Evolutionary conservation across 139 green algal genomes (phyloP).

Genomic region (Auxenochlorella protothecoides): DNA sequence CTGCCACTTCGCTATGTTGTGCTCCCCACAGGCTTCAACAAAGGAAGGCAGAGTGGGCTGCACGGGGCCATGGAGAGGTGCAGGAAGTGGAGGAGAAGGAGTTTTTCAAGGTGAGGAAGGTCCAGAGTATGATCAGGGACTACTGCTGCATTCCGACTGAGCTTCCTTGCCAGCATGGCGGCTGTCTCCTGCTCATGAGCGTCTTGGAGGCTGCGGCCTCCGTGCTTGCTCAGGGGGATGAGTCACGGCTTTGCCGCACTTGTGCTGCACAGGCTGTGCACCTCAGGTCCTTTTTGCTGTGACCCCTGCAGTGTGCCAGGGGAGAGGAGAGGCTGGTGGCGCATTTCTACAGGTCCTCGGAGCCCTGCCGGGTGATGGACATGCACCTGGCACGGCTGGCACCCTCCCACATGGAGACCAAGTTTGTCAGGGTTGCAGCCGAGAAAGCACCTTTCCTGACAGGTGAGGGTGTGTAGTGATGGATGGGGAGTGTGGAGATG

Average conservation of each 20-base stretch:
- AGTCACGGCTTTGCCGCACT: no score
- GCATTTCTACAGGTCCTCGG: conserved; percentile 81
- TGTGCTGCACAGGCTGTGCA: background rate
- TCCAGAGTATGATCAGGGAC: no score
- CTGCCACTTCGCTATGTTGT: no score
- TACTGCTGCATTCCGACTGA: no score
- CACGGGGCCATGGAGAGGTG: conserved; percentile 82
- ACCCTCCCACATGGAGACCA: conserved; percentile 63
- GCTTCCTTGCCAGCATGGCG: no score
- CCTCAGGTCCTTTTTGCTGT: background rate
- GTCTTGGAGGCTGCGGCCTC: no score
- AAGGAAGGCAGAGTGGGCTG: conserved; percentile 76
- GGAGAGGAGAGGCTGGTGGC: conserved; percentile 79
- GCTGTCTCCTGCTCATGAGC: no score
- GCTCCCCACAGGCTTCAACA: conserved; percentile 23
- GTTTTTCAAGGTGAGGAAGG: conserved; percentile 70
- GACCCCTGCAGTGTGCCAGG: conserved; percentile 39
- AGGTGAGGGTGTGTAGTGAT: conserved; percentile 6
- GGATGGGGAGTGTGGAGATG: no score
- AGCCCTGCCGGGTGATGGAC: conserved; percentile 73
- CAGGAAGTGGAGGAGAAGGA: conserved; percentile 72
- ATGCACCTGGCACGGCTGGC: conserved; percentile 27
- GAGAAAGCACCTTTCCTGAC: conserved; percentile 90
- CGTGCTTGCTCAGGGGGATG: no score
- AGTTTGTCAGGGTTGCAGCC: conserved; percentile 86